phyloP scores from a whole-genome alignment of 1,284 basidiomycete species.

The Schizopora paradoxa region DNA sequence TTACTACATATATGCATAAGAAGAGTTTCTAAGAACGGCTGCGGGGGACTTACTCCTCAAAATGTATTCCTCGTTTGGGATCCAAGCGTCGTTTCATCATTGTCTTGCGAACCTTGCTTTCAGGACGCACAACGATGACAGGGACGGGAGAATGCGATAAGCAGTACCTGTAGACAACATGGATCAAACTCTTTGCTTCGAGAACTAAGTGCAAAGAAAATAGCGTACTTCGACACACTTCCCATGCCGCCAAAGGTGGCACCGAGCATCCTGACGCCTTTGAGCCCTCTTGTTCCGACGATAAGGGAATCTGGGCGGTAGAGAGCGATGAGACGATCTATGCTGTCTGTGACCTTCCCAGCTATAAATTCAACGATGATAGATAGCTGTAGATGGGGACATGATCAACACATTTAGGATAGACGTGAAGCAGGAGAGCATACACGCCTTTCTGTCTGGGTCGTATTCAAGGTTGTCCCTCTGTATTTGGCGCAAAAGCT shows the following conservation, averaged over 20 bases:
- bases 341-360: conserved; percentile 82
- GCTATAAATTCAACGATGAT: conserved; percentile 94
- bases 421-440: background rate
- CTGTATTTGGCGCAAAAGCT: conserved; percentile 78
- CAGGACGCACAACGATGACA: conserved; percentile 87
- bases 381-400: conserved; percentile 53
- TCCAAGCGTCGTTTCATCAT: conserved; percentile 78
- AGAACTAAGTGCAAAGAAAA: conserved; percentile 12
- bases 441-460: conserved; percentile 63
- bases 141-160: conserved; percentile 88
- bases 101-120: conserved; percentile 80
- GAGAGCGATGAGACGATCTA: conserved; percentile 89
- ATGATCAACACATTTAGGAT: conserved; percentile 4
- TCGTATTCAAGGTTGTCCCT: conserved; percentile 79
- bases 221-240: conserved; percentile 54
- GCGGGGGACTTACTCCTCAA: conserved; percentile 59
- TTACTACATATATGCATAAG: no score
- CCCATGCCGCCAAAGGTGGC: conserved; percentile 59
- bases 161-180: conserved; percentile 54
- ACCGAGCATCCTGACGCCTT: conserved; percentile 51
- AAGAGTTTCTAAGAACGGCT: no score
- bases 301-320: conserved; percentile 94
- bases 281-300: conserved; percentile 83
- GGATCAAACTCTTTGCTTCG: conserved; percentile 13
- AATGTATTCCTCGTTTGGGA: conserved; percentile 80